Percentiles rank a stretch among this genome's conserved stretches.
Conservation (phyloP, 768 basidiomycete genomes). For the Erythrobasidium yunnanense region DNA sequence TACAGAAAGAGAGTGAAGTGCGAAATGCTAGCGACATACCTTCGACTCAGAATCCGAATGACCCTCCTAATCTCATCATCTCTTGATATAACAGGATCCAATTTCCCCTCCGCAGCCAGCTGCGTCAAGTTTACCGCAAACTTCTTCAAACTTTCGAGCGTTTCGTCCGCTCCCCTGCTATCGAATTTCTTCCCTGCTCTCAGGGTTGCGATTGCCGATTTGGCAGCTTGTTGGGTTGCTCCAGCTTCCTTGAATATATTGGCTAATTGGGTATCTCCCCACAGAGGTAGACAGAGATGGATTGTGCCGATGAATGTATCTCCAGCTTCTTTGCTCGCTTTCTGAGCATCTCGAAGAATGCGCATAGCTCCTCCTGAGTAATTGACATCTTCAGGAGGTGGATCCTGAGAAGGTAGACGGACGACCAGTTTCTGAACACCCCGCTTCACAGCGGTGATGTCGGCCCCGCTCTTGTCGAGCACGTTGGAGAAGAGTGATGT, state of each 20-base stretch:
- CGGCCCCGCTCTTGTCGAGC: slow-evolving; percentile 71
- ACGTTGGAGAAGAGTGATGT: slow-evolving; percentile 64
- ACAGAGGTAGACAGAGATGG: slow-evolving; percentile 72
- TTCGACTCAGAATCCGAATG: slow-evolving; percentile 36
- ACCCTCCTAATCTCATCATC: slow-evolving; percentile 36
- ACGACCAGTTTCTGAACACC: slow-evolving; percentile 65
- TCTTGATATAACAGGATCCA: slow-evolving; percentile 45
- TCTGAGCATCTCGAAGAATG: slow-evolving; percentile 64
- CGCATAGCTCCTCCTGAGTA: slow-evolving; percentile 52
- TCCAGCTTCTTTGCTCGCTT: slow-evolving; percentile 59
- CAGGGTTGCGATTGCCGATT: slow-evolving; percentile 64
- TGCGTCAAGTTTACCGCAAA: slow-evolving; percentile 43
- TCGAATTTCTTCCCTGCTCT: slow-evolving; percentile 78
- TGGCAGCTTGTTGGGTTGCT: slow-evolving; percentile 56
- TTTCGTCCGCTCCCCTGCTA: slow-evolving; percentile 72
- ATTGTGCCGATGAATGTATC: slow-evolving; percentile 90
- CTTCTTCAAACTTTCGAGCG: slow-evolving; percentile 84
- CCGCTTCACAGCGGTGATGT: slow-evolving; percentile 56
- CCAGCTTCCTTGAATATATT: slow-evolving; percentile 62
- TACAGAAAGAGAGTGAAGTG: too few species aligned
- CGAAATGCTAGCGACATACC: too few species aligned
- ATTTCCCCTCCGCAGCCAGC: slow-evolving; percentile 43
- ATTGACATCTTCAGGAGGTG: slow-evolving; percentile 69
- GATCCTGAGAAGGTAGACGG: slow-evolving; percentile 68
- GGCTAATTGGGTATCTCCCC: slow-evolving; percentile 60